A percentile compares a stretch with the other conserved stretches of the same genome.
Evolutionary conservation across 495 filamentous ascomycete species (phyloP).

Genomic region (Penicillium canescens): DNA sequence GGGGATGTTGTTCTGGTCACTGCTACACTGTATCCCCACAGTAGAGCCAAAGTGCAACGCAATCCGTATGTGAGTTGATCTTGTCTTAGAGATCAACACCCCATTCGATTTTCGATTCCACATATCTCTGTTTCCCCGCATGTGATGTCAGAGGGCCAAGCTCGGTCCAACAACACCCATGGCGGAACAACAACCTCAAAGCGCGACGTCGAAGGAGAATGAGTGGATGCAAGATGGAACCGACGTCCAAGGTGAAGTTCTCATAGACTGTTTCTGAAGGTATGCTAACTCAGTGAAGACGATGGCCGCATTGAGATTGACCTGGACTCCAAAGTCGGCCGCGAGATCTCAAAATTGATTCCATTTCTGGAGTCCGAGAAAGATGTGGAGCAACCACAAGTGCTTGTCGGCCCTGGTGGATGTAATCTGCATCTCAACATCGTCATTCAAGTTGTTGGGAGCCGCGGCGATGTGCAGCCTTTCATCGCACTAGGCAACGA

Average conservation of each 20-base stretch:
- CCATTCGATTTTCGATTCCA: no score
- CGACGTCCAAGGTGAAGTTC: background rate
- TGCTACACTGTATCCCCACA: no score
- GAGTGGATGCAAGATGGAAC: slow-evolving; percentile 1
- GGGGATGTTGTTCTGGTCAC: no score
- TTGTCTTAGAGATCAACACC: no score
- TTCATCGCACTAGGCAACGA: slow-evolving; percentile 52
- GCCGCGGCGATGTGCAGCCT: slow-evolving; percentile 52
- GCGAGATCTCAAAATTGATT: slow-evolving; percentile 5
- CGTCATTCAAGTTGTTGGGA: slow-evolving; percentile 54
- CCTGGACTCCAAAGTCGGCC: slow-evolving; percentile 10
- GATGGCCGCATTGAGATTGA: slow-evolving; percentile 13
- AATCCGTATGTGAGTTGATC: no score
- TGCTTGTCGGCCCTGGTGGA: background rate
- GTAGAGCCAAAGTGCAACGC: no score
- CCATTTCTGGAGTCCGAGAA: slow-evolving; percentile 3
- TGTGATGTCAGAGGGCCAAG: slow-evolving; percentile 1
- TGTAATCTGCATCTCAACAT: slow-evolving; percentile 31
- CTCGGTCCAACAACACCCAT: background rate
- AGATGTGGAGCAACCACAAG: background rate
- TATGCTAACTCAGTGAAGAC: background rate
- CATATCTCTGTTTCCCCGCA: background rate
- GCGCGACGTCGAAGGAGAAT: background rate
- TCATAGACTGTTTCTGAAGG: background rate
- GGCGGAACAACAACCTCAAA: background rate